phyloP scores from a whole-genome alignment of 805 yeast species.

The Maudiozyma bulderi region DNA sequence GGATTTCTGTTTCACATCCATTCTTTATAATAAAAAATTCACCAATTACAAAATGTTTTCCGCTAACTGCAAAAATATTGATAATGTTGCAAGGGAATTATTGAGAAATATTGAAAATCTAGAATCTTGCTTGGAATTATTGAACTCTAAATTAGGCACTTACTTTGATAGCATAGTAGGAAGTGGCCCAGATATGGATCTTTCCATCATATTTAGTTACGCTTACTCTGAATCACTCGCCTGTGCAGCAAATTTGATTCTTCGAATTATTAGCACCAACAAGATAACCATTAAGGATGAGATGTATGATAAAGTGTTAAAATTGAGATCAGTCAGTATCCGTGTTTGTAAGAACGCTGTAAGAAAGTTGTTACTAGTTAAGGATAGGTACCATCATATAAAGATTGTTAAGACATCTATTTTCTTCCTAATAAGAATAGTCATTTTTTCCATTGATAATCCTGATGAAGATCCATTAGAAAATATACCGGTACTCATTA shows the following conservation, averaged over 20 bases:
- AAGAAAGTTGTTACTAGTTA: neutral
- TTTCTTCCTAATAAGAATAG: neutral
- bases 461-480: neutral
- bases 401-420: neutral
- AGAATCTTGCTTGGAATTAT: neutral
- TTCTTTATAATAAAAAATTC: slow-evolving; percentile 6
- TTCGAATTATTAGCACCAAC: neutral
- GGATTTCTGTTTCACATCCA: neutral
- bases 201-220: neutral
- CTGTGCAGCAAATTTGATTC: neutral
- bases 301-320: neutral
- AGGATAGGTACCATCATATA: neutral
- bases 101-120: neutral
- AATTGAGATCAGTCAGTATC: neutral
- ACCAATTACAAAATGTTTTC: slow-evolving; percentile 7
- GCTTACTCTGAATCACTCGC: neutral
- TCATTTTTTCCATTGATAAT: neutral
- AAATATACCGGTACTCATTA: neutral
- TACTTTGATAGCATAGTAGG: neutral
- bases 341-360: neutral
- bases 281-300: neutral
- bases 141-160: neutral
- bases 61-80: neutral
- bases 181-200: neutral
- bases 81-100: neutral